Evolutionary conservation across 2,329 filamentous ascomycete genomes (phyloP).

Genomic region (Penicillium digitatum): DNA sequence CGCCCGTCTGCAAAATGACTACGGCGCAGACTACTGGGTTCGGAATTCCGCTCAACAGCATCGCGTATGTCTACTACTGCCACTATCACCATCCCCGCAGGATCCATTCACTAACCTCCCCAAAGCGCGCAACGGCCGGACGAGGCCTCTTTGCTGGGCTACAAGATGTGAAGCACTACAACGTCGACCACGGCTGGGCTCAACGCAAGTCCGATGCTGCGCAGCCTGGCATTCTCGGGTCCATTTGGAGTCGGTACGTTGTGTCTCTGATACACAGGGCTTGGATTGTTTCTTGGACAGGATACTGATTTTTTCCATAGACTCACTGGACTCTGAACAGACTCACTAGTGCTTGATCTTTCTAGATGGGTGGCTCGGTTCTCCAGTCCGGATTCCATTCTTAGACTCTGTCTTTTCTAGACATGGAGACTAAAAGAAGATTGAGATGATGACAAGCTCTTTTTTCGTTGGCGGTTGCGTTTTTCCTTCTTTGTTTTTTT

Average conservation of each 20-base stretch:
- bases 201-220: conserved; percentile 22
- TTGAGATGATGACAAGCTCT: not conserved
- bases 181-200: conserved; percentile 38
- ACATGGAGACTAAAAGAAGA: not conserved
- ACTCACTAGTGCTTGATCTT: conserved; percentile 6
- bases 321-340: conserved; percentile 11
- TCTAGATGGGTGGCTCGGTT: not conserved
- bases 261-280: not conserved
- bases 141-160: conserved; percentile 39
- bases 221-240: conserved; percentile 14
- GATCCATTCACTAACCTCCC: not conserved
- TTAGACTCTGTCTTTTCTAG: not conserved
- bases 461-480: not conserved
- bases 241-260: conserved; percentile 25
- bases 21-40: conserved; percentile 38
- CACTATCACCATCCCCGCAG: not conserved
- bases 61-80: conserved; percentile 19
- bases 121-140: conserved; percentile 32
- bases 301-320: conserved; percentile 7
- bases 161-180: conserved; percentile 39
- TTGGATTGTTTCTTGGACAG: not conserved
- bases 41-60: conserved; percentile 18
- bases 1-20: conserved; percentile 33
- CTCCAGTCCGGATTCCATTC: not conserved
- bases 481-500: not conserved